Percentiles rank a stretch among this genome's conserved stretches.
Conservation (phyloP, 2,329 filamentous ascomycete species). For the Diaporthe capsici region DNA sequence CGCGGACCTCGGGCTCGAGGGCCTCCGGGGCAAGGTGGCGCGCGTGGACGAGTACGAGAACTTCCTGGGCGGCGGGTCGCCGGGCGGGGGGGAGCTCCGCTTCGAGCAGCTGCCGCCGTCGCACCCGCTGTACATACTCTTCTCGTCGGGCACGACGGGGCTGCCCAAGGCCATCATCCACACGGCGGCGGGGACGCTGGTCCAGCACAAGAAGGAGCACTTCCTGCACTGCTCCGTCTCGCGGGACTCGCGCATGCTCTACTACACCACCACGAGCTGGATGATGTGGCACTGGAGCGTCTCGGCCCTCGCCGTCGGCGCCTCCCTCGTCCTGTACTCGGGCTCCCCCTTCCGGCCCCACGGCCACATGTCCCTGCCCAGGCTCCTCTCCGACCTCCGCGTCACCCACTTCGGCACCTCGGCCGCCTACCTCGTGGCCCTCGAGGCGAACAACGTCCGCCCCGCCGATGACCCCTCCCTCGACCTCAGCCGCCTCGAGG, state of each 20-base stretch:
- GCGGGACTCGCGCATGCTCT: slow-evolving; percentile 82
- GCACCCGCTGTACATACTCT: slow-evolving; percentile 93
- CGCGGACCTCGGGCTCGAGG: slow-evolving; percentile 57
- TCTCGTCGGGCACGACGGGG: slow-evolving; percentile 90
- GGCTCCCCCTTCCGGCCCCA: slow-evolving; percentile 89
- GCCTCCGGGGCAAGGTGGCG: slow-evolving; percentile 57
- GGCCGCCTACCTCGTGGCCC: slow-evolving; percentile 90
- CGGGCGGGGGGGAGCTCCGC: slow-evolving; percentile 61
- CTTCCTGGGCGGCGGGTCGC: slow-evolving; percentile 58
- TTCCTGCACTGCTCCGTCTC: slow-evolving; percentile 86
- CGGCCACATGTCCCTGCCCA: slow-evolving; percentile 85
- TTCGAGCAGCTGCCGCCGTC: slow-evolving; percentile 88
- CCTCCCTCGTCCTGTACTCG: slow-evolving; percentile 89
- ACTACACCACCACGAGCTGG: slow-evolving; percentile 96
- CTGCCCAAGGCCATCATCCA: slow-evolving; percentile 95
- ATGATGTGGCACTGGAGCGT: slow-evolving; percentile 99
- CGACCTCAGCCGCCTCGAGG: slow-evolving; percentile 76
- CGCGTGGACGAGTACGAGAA: slow-evolving; percentile 59
- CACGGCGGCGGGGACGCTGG: slow-evolving; percentile 87
- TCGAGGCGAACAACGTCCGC: slow-evolving; percentile 82
- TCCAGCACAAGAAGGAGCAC: slow-evolving; percentile 98
- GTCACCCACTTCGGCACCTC: slow-evolving; percentile 97
- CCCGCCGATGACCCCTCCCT: slow-evolving; percentile 68
- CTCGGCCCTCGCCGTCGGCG: slow-evolving; percentile 85
- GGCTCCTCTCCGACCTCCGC: slow-evolving; percentile 81